Evolutionary conservation across 2,329 filamentous ascomycete species (phyloP), one percentile per base, ranked within the genome.

Genomic region (Diaporthe sp.): DNA sequence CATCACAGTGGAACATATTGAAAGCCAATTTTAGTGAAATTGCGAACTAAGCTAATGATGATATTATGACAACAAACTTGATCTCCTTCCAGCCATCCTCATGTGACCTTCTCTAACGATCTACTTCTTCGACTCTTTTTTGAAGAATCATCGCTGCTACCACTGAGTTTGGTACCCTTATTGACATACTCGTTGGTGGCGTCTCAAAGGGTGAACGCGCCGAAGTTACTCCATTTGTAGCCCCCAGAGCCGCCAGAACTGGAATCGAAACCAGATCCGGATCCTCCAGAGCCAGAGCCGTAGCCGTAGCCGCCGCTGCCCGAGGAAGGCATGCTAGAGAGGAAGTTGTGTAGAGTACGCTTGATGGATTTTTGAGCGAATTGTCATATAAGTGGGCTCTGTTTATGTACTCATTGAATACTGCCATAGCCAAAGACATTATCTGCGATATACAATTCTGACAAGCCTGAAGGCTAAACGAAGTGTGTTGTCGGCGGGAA

Each of bases 121-220:
- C n/a, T 12, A 42, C 56, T 61, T 42, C n/a, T 61, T 61, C n/a
- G 35, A 17, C n/a, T n/a, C 56, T 42, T 61, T n/a, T 61, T 61
- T 2, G 56, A 42, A 25, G n/a, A 7, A 37, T 35, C 39, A 6
- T 27, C 37, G 7, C 25, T 59, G 22, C 7, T n/a, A 17, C 13
- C 37, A 61, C 56, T n/a, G 5, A 35, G 37, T 35, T 61, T 61
- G 1, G 4, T 61, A 9, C 56, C 37, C 17, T 61, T 61, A 15
- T 61, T 44, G n/a, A 30, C 58, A 37, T n/a, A 44, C 37, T 27
- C 7, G 13, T 61, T 35, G 8, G 15, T 61, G 2, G 15, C 58
- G 2, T 25, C 19, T 2, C 56, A 22, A 37, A 32, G 35, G 10
- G 35, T 39, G 32, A n/a, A 59, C 25, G 35, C 25, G 35, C 35